A percentile compares a stretch with the other conserved stretches of the same genome.
Conservation (phyloP, 179 eudicot species). For the Beta lomatogona region DNA sequence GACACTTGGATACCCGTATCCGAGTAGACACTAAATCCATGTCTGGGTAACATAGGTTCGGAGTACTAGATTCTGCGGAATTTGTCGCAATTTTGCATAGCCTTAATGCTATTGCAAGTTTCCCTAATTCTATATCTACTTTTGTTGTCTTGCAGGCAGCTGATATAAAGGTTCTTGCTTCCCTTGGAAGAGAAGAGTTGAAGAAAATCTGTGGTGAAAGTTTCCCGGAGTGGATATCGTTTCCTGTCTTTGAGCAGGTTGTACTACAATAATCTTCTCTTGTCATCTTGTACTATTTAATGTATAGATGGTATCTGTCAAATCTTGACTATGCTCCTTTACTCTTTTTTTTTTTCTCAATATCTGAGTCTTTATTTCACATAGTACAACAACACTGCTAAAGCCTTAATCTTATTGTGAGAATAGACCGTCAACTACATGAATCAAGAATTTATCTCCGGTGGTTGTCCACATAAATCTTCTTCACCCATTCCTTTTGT, state of each 20-base stretch:
- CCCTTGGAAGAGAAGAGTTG: constrained; percentile 85
- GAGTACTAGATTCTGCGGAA: background rate
- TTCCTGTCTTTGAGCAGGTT: constrained; percentile 96
- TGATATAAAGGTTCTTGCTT: constrained; percentile 79
- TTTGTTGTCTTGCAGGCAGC: constrained; percentile 63
- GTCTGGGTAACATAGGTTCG: too few relatives aligned
- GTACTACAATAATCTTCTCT: constrained; percentile 7
- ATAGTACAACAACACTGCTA: too few relatives aligned
- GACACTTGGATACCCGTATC: too few relatives aligned
- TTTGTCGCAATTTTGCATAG: background rate
- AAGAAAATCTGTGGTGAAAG: constrained; percentile 93
- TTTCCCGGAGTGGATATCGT: constrained; percentile 92
- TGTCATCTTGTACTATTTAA: constrained; percentile 13
- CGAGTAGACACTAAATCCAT: too few relatives aligned
- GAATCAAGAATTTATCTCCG: too few relatives aligned
- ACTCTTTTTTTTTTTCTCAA: background rate
- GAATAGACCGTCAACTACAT: too few relatives aligned
- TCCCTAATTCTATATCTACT: background rate
- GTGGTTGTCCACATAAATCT: too few relatives aligned
- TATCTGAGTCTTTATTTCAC: background rate
- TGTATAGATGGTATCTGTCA: background rate
- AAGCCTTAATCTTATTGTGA: too few relatives aligned
- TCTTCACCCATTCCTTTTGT: too few relatives aligned
- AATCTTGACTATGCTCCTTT: background rate
- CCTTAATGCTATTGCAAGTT: background rate